These are phyloP conservation scores for Aspergillus calidoustus DNA, from an alignment of 2,329 filamentous ascomycete genomes.

Conservation along the genomic window DNA sequence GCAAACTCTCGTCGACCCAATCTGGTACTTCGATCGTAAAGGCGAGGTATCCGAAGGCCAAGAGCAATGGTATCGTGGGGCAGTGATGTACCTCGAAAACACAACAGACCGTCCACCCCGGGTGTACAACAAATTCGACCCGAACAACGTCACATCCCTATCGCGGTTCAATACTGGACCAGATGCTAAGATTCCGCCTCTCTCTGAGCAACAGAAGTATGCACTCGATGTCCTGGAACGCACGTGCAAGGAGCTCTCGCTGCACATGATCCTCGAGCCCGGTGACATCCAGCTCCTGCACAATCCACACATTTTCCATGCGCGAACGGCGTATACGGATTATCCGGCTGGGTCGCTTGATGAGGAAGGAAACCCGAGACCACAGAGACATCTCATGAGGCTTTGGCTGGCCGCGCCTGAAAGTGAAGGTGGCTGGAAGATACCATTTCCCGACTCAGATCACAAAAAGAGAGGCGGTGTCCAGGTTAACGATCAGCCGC, in stretches of 20 bases:
- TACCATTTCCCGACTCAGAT: slow-evolving; percentile 30
- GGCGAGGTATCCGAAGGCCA: slow-evolving; percentile 77
- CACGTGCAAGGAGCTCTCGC: slow-evolving; percentile 28
- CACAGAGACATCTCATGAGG: slow-evolving; percentile 33
- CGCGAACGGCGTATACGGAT: slow-evolving; percentile 34
- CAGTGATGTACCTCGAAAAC: slow-evolving; percentile 77
- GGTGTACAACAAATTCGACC: slow-evolving; percentile 76
- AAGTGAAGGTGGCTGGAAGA: slow-evolving; percentile 33
- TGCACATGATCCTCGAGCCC: slow-evolving; percentile 34
- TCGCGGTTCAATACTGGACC: slow-evolving; percentile 67
- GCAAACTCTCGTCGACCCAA: slow-evolving; percentile 72
- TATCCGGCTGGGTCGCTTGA: slow-evolving; percentile 29
- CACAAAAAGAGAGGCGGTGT: slow-evolving; percentile 36
- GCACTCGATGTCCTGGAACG: slow-evolving; percentile 32
- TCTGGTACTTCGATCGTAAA: slow-evolving; percentile 94
- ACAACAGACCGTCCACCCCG: slow-evolving; percentile 57
- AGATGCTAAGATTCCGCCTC: slow-evolving; percentile 30
- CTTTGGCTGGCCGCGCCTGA: slow-evolving; percentile 33
- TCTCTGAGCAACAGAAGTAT: slow-evolving; percentile 32
- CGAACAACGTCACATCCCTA: slow-evolving; percentile 77
- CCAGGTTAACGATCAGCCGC: slow-evolving; percentile 32
- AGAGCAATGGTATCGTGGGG: slow-evolving; percentile 72
- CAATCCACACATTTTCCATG: slow-evolving; percentile 35
- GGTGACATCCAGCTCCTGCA: slow-evolving; percentile 36
- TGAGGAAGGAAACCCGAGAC: slow-evolving; percentile 25